Conservation (phyloP, 2,329 filamentous ascomycete genomes). For the Helminthosporium solani region DNA sequence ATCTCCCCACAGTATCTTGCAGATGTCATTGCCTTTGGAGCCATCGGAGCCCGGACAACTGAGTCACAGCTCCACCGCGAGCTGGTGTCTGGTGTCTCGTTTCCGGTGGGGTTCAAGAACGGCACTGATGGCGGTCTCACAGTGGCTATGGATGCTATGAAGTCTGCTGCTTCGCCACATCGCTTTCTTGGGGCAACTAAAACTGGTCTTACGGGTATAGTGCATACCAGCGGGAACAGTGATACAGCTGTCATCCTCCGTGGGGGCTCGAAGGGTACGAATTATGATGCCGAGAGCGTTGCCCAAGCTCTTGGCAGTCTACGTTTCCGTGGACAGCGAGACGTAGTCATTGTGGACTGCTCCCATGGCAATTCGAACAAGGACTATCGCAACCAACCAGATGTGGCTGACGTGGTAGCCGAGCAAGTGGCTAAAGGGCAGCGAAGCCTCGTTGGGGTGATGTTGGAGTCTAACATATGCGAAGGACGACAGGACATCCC, state of each 20-base stretch:
- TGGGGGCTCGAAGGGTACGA: slow-evolving; percentile 87
- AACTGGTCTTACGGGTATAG: slow-evolving; percentile 93
- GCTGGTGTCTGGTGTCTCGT: slow-evolving; percentile 89
- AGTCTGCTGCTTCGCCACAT: slow-evolving; percentile 72
- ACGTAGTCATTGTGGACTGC: slow-evolving; percentile 97
- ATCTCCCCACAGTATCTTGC: slow-evolving; percentile 98
- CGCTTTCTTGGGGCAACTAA: slow-evolving; percentile 99
- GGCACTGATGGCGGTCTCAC: slow-evolving; percentile 89
- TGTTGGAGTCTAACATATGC: slow-evolving; percentile 98
- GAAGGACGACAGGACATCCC: slow-evolving; percentile 80
- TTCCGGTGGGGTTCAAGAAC: slow-evolving; percentile 99
- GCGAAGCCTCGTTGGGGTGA: slow-evolving; percentile 87
- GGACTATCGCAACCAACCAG: slow-evolving; percentile 95
- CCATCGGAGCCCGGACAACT: slow-evolving; percentile 93
- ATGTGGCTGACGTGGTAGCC: slow-evolving; percentile 77
- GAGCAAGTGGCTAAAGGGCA: slow-evolving; percentile 88
- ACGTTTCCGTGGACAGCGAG: no score
- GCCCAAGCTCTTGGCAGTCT: no score
- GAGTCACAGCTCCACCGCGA: slow-evolving; percentile 96
- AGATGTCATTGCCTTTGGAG: slow-evolving; percentile 91
- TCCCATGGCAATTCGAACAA: slow-evolving; percentile 98
- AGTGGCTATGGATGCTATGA: slow-evolving; percentile 94
- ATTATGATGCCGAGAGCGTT: slow-evolving; percentile 87
- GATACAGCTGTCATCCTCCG: slow-evolving; percentile 96
- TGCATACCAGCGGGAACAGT: slow-evolving; percentile 88